Evolutionary conservation across 139 green algal genomes (phyloP).

Genomic region (Gonium pectorale): DNA sequence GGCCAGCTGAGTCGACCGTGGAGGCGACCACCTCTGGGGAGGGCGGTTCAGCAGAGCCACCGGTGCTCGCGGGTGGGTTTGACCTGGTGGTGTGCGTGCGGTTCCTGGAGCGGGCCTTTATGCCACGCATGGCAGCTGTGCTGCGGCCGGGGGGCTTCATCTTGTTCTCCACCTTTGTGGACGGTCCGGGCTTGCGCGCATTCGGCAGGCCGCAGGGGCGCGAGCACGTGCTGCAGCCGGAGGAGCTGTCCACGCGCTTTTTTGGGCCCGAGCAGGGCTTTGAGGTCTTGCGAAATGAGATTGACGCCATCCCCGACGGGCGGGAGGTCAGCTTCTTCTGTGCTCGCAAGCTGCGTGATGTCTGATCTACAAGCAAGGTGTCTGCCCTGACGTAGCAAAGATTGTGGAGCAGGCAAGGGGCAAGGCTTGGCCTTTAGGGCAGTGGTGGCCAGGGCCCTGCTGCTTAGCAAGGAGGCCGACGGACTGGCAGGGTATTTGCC

Average conservation of each 20-base stretch:
- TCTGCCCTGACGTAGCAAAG: too few relatives aligned
- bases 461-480: too few relatives aligned
- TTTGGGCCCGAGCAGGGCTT: constrained; percentile 60
- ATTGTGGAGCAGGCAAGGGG: too few relatives aligned
- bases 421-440: too few relatives aligned
- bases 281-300: constrained; percentile 43
- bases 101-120: constrained; percentile 53
- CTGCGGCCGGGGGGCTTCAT: constrained; percentile 52
- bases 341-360: constrained; percentile 38
- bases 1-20: too few relatives aligned
- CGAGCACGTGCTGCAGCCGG: constrained; percentile 57
- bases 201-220: constrained; percentile 53
- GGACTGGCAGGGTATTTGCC: too few relatives aligned
- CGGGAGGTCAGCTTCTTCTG: constrained; percentile 53
- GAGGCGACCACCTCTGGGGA: background rate
- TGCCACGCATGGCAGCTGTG: constrained; percentile 19
- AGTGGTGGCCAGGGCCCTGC: too few relatives aligned
- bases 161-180: constrained; percentile 60
- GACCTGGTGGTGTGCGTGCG: constrained; percentile 59
- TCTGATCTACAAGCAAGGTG: too few relatives aligned
- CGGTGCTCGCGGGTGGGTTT: too few relatives aligned
- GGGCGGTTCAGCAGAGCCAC: too few relatives aligned
- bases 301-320: constrained; percentile 15
- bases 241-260: constrained; percentile 36
- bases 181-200: constrained; percentile 42